Percentiles rank a stretch among this genome's conserved stretches.
These are phyloP conservation scores for Camellia sinensis DNA, from an alignment of 148 eudicot genomes.

Conservation along the genomic window DNA sequence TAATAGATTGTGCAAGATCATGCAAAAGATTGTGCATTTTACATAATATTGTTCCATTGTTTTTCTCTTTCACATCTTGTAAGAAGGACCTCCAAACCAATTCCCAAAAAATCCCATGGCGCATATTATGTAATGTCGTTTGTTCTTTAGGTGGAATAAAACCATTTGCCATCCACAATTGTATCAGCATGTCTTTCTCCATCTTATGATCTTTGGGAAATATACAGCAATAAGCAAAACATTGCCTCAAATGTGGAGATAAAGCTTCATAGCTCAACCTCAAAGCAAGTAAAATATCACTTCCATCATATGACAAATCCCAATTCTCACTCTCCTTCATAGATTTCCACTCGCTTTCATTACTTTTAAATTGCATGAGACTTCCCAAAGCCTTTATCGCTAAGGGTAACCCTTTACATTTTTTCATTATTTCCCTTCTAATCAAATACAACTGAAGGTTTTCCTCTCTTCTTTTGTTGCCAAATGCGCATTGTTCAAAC, in stretches of 20 bases:
- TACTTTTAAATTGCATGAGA: neutral
- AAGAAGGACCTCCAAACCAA: constrained; percentile 7
- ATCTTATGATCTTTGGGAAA: neutral
- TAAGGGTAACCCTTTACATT: too few relatives aligned
- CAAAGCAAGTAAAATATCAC: constrained; percentile 2
- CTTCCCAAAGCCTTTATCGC: too few relatives aligned
- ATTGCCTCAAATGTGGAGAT: neutral
- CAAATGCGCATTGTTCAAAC: too few relatives aligned
- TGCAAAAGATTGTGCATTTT: constrained; percentile 15
- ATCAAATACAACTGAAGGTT: too few relatives aligned
- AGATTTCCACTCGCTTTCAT: constrained; percentile 2
- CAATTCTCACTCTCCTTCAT: constrained; percentile 10
- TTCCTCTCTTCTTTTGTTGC: too few relatives aligned
- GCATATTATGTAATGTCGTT: neutral
- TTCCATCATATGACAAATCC: neutral
- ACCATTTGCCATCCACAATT: neutral
- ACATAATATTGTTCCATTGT: neutral
- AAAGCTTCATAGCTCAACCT: constrained; percentile 10
- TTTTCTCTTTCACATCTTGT: neutral
- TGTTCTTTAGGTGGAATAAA: neutral
- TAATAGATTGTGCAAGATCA: constrained; percentile 13
- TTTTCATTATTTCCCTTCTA: too few relatives aligned
- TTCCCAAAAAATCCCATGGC: neutral
- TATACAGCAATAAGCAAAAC: neutral
- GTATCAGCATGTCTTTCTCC: neutral